phyloP scores from a whole-genome alignment of 108 stramenopile species.

The Schizochytrium sp. region DNA sequence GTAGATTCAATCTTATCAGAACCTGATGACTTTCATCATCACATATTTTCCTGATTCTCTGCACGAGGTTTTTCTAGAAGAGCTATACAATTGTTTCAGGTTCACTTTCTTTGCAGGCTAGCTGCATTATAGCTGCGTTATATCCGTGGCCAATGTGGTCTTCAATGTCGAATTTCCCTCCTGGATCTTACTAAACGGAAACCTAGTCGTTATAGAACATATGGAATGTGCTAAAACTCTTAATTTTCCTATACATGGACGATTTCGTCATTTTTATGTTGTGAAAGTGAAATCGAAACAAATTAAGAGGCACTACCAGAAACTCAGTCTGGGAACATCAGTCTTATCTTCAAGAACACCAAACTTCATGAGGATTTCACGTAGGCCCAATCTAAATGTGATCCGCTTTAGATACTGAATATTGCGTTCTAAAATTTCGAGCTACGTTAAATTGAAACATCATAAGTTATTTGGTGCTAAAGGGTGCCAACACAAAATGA shows the following conservation, averaged over 20 bases:
- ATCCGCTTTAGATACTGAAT: too few relatives aligned
- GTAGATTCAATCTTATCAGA: slow-evolving; percentile 12
- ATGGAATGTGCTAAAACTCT: neutral
- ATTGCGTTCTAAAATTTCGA: too few relatives aligned
- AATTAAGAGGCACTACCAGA: too few relatives aligned
- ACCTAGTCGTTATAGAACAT: neutral
- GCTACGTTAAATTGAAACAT: too few relatives aligned
- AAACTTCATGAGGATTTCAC: too few relatives aligned
- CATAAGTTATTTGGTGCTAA: too few relatives aligned
- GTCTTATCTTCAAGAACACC: too few relatives aligned
- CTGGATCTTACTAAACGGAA: neutral
- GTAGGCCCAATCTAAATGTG: too few relatives aligned
- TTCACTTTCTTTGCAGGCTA: neutral
- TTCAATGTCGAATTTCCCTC: neutral
- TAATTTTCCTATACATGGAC: neutral
- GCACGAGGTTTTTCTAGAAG: neutral
- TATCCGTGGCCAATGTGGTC: too few relatives aligned
- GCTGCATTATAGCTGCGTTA: neutral
- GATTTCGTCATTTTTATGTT: neutral
- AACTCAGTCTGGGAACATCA: too few relatives aligned
- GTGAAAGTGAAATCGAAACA: too few relatives aligned
- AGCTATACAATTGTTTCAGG: neutral
- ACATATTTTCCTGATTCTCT: slow-evolving; percentile 5
- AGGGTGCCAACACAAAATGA: too few relatives aligned
- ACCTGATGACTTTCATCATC: slow-evolving; percentile 25